phyloP scores from a whole-genome alignment of 495 filamentous ascomycete species.

The Podospora conica region DNA sequence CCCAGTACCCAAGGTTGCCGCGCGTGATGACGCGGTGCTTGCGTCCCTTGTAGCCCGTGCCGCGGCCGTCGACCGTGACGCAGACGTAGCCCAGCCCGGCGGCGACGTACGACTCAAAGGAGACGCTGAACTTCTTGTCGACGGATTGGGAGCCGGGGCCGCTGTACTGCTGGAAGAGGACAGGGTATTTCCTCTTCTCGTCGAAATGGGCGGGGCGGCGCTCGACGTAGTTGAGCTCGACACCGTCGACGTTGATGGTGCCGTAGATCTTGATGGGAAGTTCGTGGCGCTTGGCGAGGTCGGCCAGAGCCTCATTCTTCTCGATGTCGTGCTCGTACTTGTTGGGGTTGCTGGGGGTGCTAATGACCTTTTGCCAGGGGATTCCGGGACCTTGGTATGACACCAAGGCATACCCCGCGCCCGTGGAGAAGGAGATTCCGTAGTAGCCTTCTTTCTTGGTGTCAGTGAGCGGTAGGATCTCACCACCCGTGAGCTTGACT shows the following conservation, averaged over 20 bases:
- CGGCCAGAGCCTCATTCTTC: conserved; percentile 62
- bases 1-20: conserved; percentile 76
- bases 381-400: conserved; percentile 78
- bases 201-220: conserved; percentile 88
- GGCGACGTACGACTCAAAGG: conserved; percentile 88
- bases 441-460: conserved; percentile 76
- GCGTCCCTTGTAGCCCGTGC: conserved; percentile 86
- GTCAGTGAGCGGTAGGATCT: conserved; percentile 66
- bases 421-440: conserved; percentile 75
- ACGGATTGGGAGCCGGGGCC: conserved; percentile 88
- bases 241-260: conserved; percentile 63
- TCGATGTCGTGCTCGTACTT: conserved; percentile 66
- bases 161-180: conserved; percentile 88
- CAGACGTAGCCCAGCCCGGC: conserved; percentile 87
- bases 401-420: conserved; percentile 73
- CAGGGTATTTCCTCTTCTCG: conserved; percentile 77
- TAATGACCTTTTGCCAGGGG: conserved; percentile 88
- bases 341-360: conserved; percentile 62
- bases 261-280: conserved; percentile 81
- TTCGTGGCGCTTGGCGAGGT: conserved; percentile 65
- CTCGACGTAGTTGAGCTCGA: conserved; percentile 82
- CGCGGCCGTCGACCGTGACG: conserved; percentile 88
- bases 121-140: conserved; percentile 70
- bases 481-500: conserved; percentile 72
- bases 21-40: conserved; percentile 74